Conservation (phyloP, 1,284 basidiomycete genomes). For the Cryptococcus sp. region DNA sequence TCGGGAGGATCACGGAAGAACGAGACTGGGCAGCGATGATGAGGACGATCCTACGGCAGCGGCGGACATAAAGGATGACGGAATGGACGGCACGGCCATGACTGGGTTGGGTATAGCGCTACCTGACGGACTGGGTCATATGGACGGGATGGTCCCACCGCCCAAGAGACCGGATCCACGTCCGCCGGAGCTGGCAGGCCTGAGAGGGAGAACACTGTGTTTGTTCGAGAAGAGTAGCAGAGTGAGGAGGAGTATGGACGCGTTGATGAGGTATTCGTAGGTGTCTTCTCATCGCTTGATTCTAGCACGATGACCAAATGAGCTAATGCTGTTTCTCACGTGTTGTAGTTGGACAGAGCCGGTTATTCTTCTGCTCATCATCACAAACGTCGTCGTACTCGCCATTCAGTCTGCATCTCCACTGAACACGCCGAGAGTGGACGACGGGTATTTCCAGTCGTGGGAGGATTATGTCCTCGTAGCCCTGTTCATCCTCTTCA, state of each 20-base stretch:
- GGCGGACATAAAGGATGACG: conserved; percentile 7
- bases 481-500: conserved; percentile 80
- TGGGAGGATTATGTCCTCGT: conserved; percentile 90
- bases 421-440: conserved; percentile 56
- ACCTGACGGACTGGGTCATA: too few species aligned
- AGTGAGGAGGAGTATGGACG: conserved; percentile 65
- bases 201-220: conserved; percentile 79
- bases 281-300: conserved; percentile 38
- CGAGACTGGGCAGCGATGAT: conserved; percentile 10
- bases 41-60: conserved; percentile 1
- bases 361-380: conserved; percentile 76
- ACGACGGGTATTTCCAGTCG: conserved; percentile 73
- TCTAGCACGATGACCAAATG: not conserved
- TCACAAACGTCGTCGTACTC: conserved; percentile 79
- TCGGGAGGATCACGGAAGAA: conserved; percentile 40
- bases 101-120: conserved; percentile 6
- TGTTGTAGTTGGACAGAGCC: conserved; percentile 79
- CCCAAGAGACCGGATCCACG: conserved; percentile 22
- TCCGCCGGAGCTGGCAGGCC: conserved; percentile 49
- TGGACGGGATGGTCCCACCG: conserved; percentile 1
- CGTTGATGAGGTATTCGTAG: conserved; percentile 69
- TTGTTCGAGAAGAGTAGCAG: conserved; percentile 70
- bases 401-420: conserved; percentile 71
- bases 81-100: not conserved
- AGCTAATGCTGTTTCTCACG: not conserved